phyloP scores from a whole-genome alignment of 2,329 filamentous ascomycete genomes.

The Conoideocrella luteorostrata region DNA sequence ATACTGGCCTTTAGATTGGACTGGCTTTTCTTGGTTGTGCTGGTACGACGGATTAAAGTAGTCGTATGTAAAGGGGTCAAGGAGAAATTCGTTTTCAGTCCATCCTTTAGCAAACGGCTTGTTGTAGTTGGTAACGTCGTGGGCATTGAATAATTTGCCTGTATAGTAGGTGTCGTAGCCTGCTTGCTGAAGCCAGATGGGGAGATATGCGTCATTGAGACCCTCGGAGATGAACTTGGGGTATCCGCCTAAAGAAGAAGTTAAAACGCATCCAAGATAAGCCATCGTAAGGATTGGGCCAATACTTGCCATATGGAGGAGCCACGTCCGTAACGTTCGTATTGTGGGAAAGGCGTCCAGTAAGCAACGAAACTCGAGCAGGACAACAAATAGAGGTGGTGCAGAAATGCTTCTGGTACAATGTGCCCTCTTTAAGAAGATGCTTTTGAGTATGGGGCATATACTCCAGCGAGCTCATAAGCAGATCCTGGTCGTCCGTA shows the following conservation, averaged over 20 bases:
- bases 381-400: slow-evolving; percentile 63
- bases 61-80: slow-evolving; percentile 30
- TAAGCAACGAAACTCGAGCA: slow-evolving; percentile 58
- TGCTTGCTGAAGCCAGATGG: slow-evolving; percentile 60
- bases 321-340: slow-evolving; percentile 58
- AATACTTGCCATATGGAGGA: slow-evolving; percentile 45
- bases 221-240: slow-evolving; percentile 60
- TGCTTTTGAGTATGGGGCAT: slow-evolving; percentile 52
- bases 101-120: slow-evolving; percentile 51
- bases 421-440: slow-evolving; percentile 50
- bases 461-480: slow-evolving; percentile 54
- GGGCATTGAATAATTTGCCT: slow-evolving; percentile 64
- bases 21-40: no score
- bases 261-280: no score
- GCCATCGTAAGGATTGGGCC: no score
- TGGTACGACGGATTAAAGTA: slow-evolving; percentile 46
- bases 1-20: no score
- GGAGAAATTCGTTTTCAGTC: slow-evolving; percentile 27
- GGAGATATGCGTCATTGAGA: slow-evolving; percentile 60
- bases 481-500: slow-evolving; percentile 61
- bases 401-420: slow-evolving; percentile 56
- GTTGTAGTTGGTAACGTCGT: slow-evolving; percentile 55
- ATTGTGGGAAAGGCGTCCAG: slow-evolving; percentile 61
- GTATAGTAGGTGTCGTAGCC: slow-evolving; percentile 68
- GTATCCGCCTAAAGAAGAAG: slow-evolving; percentile 44